Conservation (phyloP, 139 green algal species). For the Marvania coccoides region DNA sequence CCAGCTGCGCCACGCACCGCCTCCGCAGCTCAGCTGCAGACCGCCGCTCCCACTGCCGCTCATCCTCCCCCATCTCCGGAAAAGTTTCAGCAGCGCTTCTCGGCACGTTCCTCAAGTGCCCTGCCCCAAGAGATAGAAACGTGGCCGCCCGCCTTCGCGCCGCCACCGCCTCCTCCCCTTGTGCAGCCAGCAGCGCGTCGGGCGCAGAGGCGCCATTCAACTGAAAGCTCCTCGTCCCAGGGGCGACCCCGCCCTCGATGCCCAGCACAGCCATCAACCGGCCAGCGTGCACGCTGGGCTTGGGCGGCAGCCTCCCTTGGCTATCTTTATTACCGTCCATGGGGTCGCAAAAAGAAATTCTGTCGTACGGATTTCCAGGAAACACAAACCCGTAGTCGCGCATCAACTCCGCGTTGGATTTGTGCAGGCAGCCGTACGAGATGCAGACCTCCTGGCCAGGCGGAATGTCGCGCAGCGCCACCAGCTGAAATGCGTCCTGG, state of each 20-base stretch:
- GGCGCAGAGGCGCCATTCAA: neutral
- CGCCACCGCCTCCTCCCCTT: neutral
- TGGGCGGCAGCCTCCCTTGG: too few relatives aligned
- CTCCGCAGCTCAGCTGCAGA: neutral
- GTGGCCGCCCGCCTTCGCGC: neutral
- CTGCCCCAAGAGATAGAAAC: neutral
- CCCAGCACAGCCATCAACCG: neutral
- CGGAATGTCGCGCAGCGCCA: constrained; percentile 19
- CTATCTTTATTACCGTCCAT: too few relatives aligned
- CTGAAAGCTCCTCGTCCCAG: neutral
- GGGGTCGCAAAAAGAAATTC: constrained; percentile 22
- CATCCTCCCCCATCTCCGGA: neutral
- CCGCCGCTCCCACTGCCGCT: neutral
- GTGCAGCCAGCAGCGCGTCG: neutral
- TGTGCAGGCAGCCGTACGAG: constrained; percentile 29
- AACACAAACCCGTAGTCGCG: constrained; percentile 40
- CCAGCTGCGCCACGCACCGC: neutral
- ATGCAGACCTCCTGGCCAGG: constrained; percentile 29
- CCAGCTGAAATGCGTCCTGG: constrained; percentile 20
- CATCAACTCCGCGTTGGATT: constrained; percentile 25
- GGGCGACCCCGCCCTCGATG: neutral
- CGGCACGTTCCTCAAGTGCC: neutral
- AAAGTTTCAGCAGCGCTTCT: neutral
- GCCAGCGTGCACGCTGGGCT: neutral
- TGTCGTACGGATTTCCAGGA: constrained; percentile 26